These are phyloP conservation scores for Herpotrichia juniperi DNA, from an alignment of 2,329 filamentous ascomycete genomes.

Conservation along the genomic window DNA sequence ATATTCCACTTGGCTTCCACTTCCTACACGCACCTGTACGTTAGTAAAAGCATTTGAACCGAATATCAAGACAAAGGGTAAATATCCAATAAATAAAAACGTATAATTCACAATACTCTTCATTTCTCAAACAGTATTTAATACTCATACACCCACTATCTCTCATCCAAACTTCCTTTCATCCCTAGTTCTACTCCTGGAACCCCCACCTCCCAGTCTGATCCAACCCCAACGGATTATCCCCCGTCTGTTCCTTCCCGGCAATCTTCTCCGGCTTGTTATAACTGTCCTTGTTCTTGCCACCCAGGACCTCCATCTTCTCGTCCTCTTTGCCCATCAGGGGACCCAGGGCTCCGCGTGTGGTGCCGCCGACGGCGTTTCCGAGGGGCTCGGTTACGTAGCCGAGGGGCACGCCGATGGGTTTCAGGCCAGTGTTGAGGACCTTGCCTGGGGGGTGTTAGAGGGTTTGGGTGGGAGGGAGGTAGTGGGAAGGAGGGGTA, in stretches of 20 bases:
- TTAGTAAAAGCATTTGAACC: no score
- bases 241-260: constrained; percentile 46
- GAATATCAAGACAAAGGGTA: no score
- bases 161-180: constrained; percentile 2
- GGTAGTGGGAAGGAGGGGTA: not conserved
- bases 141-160: no score
- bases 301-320: constrained; percentile 43
- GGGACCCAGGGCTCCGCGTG: constrained; percentile 43
- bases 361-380: constrained; percentile 43
- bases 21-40: no score
- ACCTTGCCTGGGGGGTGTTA: constrained; percentile 35
- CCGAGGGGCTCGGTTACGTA: constrained; percentile 46
- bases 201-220: constrained; percentile 46
- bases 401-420: constrained; percentile 46
- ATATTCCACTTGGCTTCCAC: no score
- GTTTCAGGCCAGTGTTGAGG: constrained; percentile 45
- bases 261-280: constrained; percentile 44
- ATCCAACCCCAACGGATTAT: constrained; percentile 49
- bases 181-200: constrained; percentile 23
- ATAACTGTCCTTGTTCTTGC: constrained; percentile 48
- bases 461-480: not conserved
- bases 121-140: no score
- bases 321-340: constrained; percentile 43
- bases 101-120: no score
- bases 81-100: no score